Evolutionary conservation across 192 early-diverging fungal genomes (phyloP), one percentile per base, ranked within the genome.

Genomic region (Backusella macrospora): DNA sequence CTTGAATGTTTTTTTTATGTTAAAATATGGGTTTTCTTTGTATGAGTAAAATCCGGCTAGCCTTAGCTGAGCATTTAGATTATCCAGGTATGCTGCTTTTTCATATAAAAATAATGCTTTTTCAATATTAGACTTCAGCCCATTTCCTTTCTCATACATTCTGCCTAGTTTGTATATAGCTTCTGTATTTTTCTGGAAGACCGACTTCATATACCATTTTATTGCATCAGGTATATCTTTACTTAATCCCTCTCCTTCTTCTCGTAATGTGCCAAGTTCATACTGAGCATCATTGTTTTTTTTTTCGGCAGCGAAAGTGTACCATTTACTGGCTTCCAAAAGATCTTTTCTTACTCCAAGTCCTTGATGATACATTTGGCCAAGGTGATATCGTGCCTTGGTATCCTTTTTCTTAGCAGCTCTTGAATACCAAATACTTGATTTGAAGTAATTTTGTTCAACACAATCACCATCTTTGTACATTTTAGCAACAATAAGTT

Each of bases 371-470:
- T 68, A 68, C 66, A 68, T 68, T 9, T 44, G 43, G 14, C 66
- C 66, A 43, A 68, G 16, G 16, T 65, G 72, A 44, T 71, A 70
- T 62, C 74, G 76, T 15, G 78, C 84, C 0, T n/a, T 65, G 4
- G 68, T 39, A 16, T 73, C 48, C 29, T 75, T 76, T 12, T 18
- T 43, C 3, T 74, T 65, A 6, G 76, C 76, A 44, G 81, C 74
- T 44, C 72, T 74, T 2, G 43, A 52, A 48, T 81, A 82, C 81
- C 75, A 85, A 44, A 77, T 73, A n/a, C 47, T 18, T 49, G 47
- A 4, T n/a, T 49, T 49, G 18, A 18, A n/a, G n/a, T 49, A 49
- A 9, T 49, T 69, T 49, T 73, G 48, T n/a, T 49, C 48, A 8
- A 49, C n/a, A 18, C n/a, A 7, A n/a, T 49, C 48, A 49, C 48